Evolutionary conservation across 106 monocot species (phyloP), one percentile per base, ranked within the genome.

Genomic region (Xerophyta viscosa): DNA sequence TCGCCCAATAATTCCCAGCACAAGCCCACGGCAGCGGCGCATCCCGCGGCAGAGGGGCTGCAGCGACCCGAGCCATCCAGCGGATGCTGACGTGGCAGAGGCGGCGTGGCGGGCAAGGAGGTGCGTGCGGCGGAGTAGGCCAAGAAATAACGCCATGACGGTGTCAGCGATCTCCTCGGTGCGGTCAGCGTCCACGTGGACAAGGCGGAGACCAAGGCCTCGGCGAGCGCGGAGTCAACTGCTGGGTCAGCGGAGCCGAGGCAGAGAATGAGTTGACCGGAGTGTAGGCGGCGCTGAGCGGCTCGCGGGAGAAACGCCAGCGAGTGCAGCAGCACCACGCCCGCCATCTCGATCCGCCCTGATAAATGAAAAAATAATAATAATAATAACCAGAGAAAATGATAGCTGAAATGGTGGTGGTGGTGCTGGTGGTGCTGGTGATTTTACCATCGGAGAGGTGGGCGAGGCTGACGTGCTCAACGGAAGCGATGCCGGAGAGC

Each of bases 121-220:
- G 49, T 84, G 88, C 8, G 88, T 88, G 57, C 81, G 64, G 23
- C 93, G 60, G 19, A 94, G 67, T 29, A 94, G 46, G 14, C 81
- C 84, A 26, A 94, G 77, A 37, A 94, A 69, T 31, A 94, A 66
- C 10, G 93, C 88, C 93, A 84, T 94, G 8, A 94, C 72, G 28
- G 88, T 88, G 55, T 94, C 93, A 10, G 93, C 93, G 0, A 94
- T 67, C 72, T 94, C 93, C 75, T 84, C 93, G 20, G 84, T 71
- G 4, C 93, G 73, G 50, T 55, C 66, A 24, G 72, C 75, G 64
- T 94, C 93, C 15, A 94, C 84, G 52, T 94, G 88, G 31, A 81
- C 72, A 15, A 94, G 75, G 29, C 81, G 62, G 19, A 93, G 77
- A 6, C 88, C 84, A 3, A 94, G 88, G 49, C 88, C 93, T 47